Conservation (phyloP, 2,329 filamentous ascomycete genomes). For the Diaporthe australafricana region DNA sequence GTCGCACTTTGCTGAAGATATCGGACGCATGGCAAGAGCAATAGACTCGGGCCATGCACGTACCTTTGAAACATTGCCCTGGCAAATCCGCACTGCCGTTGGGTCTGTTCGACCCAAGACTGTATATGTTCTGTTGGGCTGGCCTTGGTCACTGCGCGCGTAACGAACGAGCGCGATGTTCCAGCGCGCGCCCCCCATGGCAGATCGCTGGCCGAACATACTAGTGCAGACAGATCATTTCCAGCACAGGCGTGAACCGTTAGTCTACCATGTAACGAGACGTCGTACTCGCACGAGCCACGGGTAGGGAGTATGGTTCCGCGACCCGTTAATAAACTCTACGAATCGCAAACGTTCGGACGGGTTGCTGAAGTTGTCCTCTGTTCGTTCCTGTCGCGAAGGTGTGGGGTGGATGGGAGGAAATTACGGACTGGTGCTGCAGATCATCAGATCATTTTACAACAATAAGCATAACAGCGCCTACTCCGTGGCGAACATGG, state of each 20-base stretch:
- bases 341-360: conserved; percentile 1
- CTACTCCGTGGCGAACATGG: background rate
- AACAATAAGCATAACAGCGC: conserved; percentile 22
- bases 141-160: background rate
- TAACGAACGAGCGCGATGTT: background rate
- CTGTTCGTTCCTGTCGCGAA: no score
- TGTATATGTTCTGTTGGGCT: background rate
- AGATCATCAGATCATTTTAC: conserved; percentile 20
- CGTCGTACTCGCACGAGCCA: conserved; percentile 15
- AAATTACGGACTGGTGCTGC: conserved; percentile 6
- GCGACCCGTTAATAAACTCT: background rate
- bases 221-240: background rate
- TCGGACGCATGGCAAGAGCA: background rate
- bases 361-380: no score
- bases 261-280: background rate
- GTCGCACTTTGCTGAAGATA: background rate
- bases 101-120: conserved; percentile 7
- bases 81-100: background rate
- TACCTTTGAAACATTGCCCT: conserved; percentile 17
- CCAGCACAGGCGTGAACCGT: background rate
- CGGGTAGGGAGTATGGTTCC: background rate
- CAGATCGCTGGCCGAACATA: background rate
- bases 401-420: no score
- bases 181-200: background rate
- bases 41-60: conserved; percentile 17